Conservation (phyloP, 2,329 filamentous ascomycete species). For the Penicillium sp. region DNA sequence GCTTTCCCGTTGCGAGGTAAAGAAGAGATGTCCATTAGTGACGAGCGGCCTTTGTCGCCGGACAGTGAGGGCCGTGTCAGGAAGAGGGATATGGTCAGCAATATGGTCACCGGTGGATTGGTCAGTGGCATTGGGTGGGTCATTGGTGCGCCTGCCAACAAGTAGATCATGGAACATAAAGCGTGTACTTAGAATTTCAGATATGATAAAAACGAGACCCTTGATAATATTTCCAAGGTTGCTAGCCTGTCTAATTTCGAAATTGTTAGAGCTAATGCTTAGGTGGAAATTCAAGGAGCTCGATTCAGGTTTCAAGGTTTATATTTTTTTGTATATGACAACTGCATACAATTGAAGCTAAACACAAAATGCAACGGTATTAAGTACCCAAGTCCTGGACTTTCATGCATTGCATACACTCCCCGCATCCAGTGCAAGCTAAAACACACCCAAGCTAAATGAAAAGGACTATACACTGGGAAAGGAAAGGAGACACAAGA, state of each 20-base stretch:
- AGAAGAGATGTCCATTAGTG: constrained; percentile 9
- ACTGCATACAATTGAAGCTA: background rate
- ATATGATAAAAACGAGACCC: constrained; percentile 5
- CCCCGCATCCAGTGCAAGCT: constrained; percentile 7
- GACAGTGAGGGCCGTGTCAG: constrained; percentile 41
- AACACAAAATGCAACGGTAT: constrained; percentile 17
- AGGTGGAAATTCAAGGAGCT: background rate
- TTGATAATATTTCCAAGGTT: background rate
- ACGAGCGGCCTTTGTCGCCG: constrained; percentile 17
- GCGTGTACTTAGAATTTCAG: background rate
- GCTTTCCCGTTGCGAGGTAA: constrained; percentile 45
- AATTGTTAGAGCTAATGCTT: too few relatives aligned
- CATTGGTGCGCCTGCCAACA: constrained; percentile 52
- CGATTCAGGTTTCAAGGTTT: too few relatives aligned
- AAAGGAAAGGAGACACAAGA: constrained; percentile 11
- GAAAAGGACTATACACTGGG: constrained; percentile 7
- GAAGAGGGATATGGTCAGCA: constrained; percentile 61
- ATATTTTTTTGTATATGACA: background rate
- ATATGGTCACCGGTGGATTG: constrained; percentile 63
- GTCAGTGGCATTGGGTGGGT: constrained; percentile 67
- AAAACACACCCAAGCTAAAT: constrained; percentile 7
- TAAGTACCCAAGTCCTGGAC: constrained; percentile 14
- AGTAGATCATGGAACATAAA: constrained; percentile 30
- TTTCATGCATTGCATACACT: constrained; percentile 18
- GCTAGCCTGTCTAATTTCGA: too few relatives aligned